Evolutionary conservation across 78 protist species (phyloP).

Genomic region (Dictyostelium discoideum): dicty_2.7 NC_007088.5:7856001-7856500

Average conservation of each 20-base stretch:
- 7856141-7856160: neutral
- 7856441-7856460: neutral
- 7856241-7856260: conserved; percentile 16
- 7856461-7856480: conserved; percentile 29
- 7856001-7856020: neutral
- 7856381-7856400: neutral
- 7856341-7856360: too few species aligned
- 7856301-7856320: conserved; percentile 32
- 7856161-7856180: neutral
- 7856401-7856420: neutral
- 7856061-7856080: conserved; percentile 39
- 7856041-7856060: conserved; percentile 23
- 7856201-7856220: conserved; percentile 62
- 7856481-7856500: conserved; percentile 13
- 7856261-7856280: conserved; percentile 12
- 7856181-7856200: neutral
- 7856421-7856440: neutral
- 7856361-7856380: too few species aligned
- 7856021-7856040: neutral
- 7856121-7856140: neutral
- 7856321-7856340: neutral
- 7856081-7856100: conserved; percentile 56
- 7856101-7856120: neutral
- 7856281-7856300: neutral
- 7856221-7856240: conserved; percentile 51